Evolutionary conservation across 2,329 filamentous ascomycete species (phyloP).

Genomic region (Cladophialophora exuberans): DNA sequence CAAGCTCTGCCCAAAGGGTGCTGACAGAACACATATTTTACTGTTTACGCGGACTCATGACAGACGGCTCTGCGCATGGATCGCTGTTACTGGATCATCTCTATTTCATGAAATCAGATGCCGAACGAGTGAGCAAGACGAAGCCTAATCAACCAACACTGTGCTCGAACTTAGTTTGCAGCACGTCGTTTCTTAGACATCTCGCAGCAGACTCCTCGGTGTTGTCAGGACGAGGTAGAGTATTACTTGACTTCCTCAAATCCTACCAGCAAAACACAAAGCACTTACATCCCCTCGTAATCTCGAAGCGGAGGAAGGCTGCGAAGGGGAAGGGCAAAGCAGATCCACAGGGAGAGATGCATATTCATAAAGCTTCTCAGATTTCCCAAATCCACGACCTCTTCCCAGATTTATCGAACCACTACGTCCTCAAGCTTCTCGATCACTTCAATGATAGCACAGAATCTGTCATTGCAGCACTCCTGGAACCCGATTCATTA

Average conservation of each 20-base stretch:
- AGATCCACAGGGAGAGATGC: conserved; percentile 55
- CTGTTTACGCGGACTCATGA: conserved; percentile 71
- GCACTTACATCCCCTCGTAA: conserved; percentile 42
- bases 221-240: conserved; percentile 43
- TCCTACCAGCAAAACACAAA: conserved; percentile 45
- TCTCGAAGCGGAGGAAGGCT: conserved; percentile 44
- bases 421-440: conserved; percentile 76
- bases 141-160: conserved; percentile 58
- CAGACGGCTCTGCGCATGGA: conserved; percentile 68
- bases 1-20: conserved; percentile 60
- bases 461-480: conserved; percentile 77
- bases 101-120: conserved; percentile 74
- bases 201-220: conserved; percentile 41
- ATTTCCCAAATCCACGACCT: conserved; percentile 91
- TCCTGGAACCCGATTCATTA: conserved; percentile 73
- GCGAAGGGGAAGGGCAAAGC: conserved; percentile 48
- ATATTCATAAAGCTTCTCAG: conserved; percentile 80
- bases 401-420: conserved; percentile 83
- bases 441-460: conserved; percentile 77
- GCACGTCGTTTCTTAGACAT: conserved; percentile 69
- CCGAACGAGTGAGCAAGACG: conserved; percentile 61
- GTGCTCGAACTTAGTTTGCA: conserved; percentile 79
- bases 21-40: conserved; percentile 76
- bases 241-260: conserved; percentile 44
- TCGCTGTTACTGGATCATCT: conserved; percentile 81